Evolutionary conservation across 352 stramenopile genomes (phyloP), one percentile per base, ranked within the genome.

Genomic region (Pythium sp.): DNA sequence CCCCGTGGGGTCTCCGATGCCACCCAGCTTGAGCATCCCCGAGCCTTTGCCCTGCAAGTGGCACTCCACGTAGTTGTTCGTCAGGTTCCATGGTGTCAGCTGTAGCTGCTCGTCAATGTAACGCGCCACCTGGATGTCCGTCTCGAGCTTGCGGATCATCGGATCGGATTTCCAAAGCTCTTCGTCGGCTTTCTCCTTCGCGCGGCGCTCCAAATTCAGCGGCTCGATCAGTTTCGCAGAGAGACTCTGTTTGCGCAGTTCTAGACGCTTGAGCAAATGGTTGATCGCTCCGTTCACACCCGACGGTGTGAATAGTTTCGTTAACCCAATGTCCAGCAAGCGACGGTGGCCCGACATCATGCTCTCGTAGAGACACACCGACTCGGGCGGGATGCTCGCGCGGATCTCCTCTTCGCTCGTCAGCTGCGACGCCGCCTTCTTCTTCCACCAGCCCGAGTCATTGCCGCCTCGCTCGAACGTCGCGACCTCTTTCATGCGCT

Each of bases 321-420:
- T 93, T 26, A 95, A 49, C 18, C 86, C 87, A 64, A 90, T 91
- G 71, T 95, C 87, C 36, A 94, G 63, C 6, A 95, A 75, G 18
- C 83, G 77, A 22, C 86, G 72, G 62, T 95, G 86, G n/a, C 87
- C 87, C 32, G 85, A 86, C 87, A 95, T 95, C 86, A 93, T 93
- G 43, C 84, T 94, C 69, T 95, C 87, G 66, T 95, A 93, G 30
- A 95, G 74, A 63, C 87, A 95, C 18, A 95, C 87, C 26, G 80
- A 89, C 65, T 95, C 87, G 15, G 87, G 87, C 2, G 81, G 80
- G 57, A 95, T 89, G 51, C 74, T 91, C 2, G 81, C 81, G 22
- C 82, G 79, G 51, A 92, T 90, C 53, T 92, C 87, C 58, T 95
- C 87, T 58, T 93, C 84, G 57, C 77, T 92, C 55, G 86, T 82